These are phyloP conservation scores for Bipolaris victoriae DNA, from an alignment of 2,329 filamentous ascomycete species.

Conservation along the genomic window DNA sequence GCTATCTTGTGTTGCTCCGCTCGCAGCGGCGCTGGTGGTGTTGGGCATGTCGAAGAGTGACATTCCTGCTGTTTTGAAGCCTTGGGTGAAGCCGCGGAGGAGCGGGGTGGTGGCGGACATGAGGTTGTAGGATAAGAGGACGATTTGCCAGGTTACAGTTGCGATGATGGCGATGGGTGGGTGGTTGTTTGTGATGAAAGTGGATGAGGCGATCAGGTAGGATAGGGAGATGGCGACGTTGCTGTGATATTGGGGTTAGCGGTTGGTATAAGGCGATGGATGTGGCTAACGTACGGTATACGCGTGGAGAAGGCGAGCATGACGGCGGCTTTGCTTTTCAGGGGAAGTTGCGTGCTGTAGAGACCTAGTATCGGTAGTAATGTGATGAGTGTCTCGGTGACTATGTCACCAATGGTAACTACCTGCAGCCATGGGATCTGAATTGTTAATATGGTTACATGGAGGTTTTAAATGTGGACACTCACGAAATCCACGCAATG, in stretches of 20 bases:
- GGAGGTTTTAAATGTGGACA: background rate
- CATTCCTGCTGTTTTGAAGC: slow-evolving; percentile 3
- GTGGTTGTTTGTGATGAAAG: background rate
- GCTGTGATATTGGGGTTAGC: background rate
- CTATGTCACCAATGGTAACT: background rate
- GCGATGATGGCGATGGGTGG: slow-evolving; percentile 5
- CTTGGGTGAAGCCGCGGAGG: slow-evolving; percentile 4
- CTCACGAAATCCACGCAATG: slow-evolving; percentile 1
- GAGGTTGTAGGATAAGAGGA: slow-evolving; percentile 9
- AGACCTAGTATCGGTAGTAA: slow-evolving; percentile 7
- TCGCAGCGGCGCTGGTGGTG: background rate
- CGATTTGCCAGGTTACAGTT: slow-evolving; percentile 7
- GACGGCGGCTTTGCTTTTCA: slow-evolving; percentile 2
- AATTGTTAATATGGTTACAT: background rate
- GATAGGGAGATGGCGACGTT: slow-evolving; percentile 6
- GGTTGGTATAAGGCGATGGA: background rate
- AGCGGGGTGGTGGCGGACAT: slow-evolving; percentile 9
- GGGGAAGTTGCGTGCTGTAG: background rate
- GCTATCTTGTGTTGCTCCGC: background rate
- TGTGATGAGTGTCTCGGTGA: slow-evolving; percentile 7
- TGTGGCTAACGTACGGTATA: slow-evolving; percentile 2
- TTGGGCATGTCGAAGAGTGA: background rate
- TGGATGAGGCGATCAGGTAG: background rate
- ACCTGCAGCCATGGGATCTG: slow-evolving; percentile 7
- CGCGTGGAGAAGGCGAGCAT: slow-evolving; percentile 11